phyloP scores from a whole-genome alignment of 805 yeast species.

The Saccharomycopsis guyanensis region DNA sequence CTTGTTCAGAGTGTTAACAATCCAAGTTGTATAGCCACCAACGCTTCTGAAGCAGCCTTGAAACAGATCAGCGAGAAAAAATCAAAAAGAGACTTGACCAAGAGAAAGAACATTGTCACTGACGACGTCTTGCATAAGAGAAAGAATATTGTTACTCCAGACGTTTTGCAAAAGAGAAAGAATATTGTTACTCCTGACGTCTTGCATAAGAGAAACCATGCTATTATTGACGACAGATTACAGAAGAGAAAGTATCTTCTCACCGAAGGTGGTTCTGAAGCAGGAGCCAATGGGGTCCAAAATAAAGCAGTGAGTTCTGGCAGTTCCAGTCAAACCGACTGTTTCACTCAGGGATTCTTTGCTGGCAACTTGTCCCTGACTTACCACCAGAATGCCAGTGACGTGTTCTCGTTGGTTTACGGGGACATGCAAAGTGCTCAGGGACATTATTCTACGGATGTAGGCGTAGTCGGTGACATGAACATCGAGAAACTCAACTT shows the following conservation, averaged over 20 bases:
- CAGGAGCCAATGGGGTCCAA: constrained; percentile 1
- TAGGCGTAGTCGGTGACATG: constrained; percentile 42
- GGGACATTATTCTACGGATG: constrained; percentile 61
- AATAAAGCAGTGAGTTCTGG: constrained; percentile 5
- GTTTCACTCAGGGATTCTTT: constrained; percentile 34
- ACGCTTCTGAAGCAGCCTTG: neutral
- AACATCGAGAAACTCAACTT: constrained; percentile 47
- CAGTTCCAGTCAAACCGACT: constrained; percentile 22
- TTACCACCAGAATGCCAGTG: constrained; percentile 27
- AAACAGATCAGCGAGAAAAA: constrained; percentile 1
- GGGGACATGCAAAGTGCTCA: constrained; percentile 41
- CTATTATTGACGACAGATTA: constrained; percentile 1
- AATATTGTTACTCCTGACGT: constrained; percentile 3
- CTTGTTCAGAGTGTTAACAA: constrained; percentile 49
- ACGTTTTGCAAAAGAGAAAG: constrained; percentile 11
- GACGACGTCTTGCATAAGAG: constrained; percentile 6
- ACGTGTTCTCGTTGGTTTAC: constrained; percentile 33
- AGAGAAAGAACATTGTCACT: constrained; percentile 1
- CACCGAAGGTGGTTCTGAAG: neutral
- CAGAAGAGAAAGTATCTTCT: constrained; percentile 1
- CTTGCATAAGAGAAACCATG: constrained; percentile 13
- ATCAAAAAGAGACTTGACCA: neutral
- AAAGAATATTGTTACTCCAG: constrained; percentile 4
- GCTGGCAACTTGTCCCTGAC: constrained; percentile 28
- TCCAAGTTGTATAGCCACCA: constrained; percentile 33